These are phyloP conservation scores for Saccharum spontaneum DNA, from an alignment of 176 grass and related monocot species.

Conservation along the genomic window DNA sequence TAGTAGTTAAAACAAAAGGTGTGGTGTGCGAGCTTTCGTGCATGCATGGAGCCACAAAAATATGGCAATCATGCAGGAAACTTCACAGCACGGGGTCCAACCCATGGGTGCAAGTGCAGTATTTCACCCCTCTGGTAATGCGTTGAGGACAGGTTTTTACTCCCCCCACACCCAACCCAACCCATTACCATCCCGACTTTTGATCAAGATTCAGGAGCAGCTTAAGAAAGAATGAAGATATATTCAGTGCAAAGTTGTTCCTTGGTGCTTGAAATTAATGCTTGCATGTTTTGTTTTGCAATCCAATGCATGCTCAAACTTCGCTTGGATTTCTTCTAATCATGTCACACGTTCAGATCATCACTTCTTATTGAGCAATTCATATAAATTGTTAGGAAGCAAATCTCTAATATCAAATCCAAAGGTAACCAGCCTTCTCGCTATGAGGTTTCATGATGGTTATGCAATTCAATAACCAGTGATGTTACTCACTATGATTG, in stretches of 20 bases:
- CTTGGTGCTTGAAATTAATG: background rate
- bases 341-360: constrained; percentile 4
- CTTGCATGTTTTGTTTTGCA: background rate
- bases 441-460: background rate
- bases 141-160: background rate
- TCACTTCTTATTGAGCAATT: constrained; percentile 14
- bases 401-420: background rate
- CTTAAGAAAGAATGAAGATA: background rate
- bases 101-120: too few relatives aligned
- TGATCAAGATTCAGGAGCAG: background rate
- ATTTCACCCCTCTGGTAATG: background rate
- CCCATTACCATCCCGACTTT: background rate
- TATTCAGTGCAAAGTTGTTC: background rate
- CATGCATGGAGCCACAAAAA: background rate
- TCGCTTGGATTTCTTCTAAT: background rate
- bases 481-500: constrained; percentile 61
- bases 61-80: background rate
- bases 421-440: background rate
- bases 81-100: background rate
- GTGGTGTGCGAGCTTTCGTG: background rate
- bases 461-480: constrained; percentile 4
- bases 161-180: background rate
- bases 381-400: background rate
- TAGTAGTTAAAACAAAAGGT: too few relatives aligned
- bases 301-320: background rate